A percentile compares a stretch with the other conserved stretches of the same genome.
These are phyloP conservation scores for Talaromyces ruber DNA, from an alignment of 495 filamentous ascomycete species.

Conservation along the genomic window DNA sequence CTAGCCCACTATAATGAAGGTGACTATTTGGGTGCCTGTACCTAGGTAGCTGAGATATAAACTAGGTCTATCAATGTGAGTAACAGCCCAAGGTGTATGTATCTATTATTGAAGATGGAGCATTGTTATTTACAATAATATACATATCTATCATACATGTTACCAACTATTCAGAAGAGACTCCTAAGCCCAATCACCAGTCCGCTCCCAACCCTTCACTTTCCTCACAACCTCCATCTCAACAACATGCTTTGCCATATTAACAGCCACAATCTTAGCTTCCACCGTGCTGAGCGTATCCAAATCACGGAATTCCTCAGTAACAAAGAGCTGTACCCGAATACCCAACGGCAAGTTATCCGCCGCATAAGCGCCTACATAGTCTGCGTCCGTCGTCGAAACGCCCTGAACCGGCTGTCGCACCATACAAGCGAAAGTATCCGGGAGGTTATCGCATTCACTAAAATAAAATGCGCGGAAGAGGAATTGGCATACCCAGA, in stretches of 20 bases:
- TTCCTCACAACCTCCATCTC: constrained; percentile 42
- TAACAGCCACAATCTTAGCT: constrained; percentile 48
- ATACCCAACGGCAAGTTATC: constrained; percentile 27
- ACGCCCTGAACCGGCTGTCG: constrained; percentile 22
- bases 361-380: constrained; percentile 13
- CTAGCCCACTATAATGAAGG: too few relatives aligned
- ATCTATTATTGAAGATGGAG: neutral
- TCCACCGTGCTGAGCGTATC: constrained; percentile 45
- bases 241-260: constrained; percentile 42
- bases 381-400: constrained; percentile 18
- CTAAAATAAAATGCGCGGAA: constrained; percentile 67
- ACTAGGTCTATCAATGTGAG: too few relatives aligned
- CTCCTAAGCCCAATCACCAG: constrained; percentile 3
- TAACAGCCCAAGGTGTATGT: too few relatives aligned
- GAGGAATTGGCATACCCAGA: constrained; percentile 64
- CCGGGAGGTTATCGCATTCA: constrained; percentile 51
- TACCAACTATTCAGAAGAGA: neutral
- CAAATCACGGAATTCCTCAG: constrained; percentile 18
- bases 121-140: neutral
- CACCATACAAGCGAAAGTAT: constrained; percentile 50
- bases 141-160: neutral
- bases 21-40: too few relatives aligned
- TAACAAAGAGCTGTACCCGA: constrained; percentile 18
- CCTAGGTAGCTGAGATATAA: neutral
- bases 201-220: constrained; percentile 28